Evolutionary conservation across 805 yeast genomes (phyloP).

Genomic region (Lachancea mirantina): DNA sequence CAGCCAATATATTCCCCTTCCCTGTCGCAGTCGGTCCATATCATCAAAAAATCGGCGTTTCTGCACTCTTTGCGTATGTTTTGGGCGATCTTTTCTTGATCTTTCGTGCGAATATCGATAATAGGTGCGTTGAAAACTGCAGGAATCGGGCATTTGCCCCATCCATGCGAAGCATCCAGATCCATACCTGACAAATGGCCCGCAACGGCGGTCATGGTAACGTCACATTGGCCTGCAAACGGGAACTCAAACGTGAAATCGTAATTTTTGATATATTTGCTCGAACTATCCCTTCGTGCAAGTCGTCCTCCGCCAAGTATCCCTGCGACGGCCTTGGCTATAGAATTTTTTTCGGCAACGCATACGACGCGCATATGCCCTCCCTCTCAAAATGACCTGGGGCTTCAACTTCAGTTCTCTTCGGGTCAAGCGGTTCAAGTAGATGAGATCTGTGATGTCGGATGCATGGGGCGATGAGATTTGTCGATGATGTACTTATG

Average conservation of each 20-base stretch:
- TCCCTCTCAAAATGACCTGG: too few relatives aligned
- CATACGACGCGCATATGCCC: slow-evolving; percentile 73
- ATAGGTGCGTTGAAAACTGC: slow-evolving; percentile 68
- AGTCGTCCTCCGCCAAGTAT: slow-evolving; percentile 70
- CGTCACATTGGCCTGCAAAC: slow-evolving; percentile 50
- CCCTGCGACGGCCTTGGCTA: slow-evolving; percentile 67
- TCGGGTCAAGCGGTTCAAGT: too few relatives aligned
- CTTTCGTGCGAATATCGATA: slow-evolving; percentile 35
- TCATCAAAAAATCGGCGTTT: slow-evolving; percentile 58
- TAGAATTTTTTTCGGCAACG: slow-evolving; percentile 96
- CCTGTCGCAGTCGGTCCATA: slow-evolving; percentile 98
- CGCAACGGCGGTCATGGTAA: slow-evolving; percentile 86
- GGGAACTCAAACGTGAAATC: slow-evolving; percentile 64
- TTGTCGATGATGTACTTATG: too few relatives aligned
- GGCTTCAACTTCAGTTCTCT: too few relatives aligned
- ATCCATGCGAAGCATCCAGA: slow-evolving; percentile 46
- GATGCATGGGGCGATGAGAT: too few relatives aligned
- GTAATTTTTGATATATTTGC: slow-evolving; percentile 69
- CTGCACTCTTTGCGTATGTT: slow-evolving; percentile 67
- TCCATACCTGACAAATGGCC: slow-evolving; percentile 73
- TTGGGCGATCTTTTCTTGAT: slow-evolving; percentile 43
- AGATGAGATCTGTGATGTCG: too few relatives aligned
- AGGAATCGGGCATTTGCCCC: slow-evolving; percentile 63
- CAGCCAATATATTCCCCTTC: slow-evolving; percentile 92
- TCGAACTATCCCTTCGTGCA: slow-evolving; percentile 40